A percentile compares a stretch with the other conserved stretches of the same genome.
Evolutionary conservation across 2,329 filamentous ascomycete species (phyloP).

Genomic region (Anisogramma anomala): DNA sequence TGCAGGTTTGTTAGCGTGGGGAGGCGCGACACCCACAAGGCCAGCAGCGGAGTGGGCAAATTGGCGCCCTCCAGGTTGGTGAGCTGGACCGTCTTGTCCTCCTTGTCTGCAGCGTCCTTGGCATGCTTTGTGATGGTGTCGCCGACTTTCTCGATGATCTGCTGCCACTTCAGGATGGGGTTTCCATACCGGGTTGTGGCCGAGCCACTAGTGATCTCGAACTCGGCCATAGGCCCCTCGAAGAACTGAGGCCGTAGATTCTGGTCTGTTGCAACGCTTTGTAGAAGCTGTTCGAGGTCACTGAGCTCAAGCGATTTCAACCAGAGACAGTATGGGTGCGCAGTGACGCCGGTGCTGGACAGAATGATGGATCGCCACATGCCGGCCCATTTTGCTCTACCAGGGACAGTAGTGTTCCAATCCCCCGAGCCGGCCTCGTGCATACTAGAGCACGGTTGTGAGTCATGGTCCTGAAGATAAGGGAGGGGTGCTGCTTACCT

Average conservation of each 20-base stretch:
- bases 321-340: conserved; percentile 59
- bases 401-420: conserved; percentile 24
- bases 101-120: conserved; percentile 25
- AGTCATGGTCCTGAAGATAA: not conserved
- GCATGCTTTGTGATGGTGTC: conserved; percentile 44
- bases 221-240: conserved; percentile 26
- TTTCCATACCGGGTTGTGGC: conserved; percentile 17
- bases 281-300: conserved; percentile 47
- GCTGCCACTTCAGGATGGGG: conserved; percentile 23
- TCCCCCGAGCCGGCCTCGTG: conserved; percentile 35
- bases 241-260: conserved; percentile 28
- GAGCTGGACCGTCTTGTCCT: conserved; percentile 38
- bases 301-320: conserved; percentile 52
- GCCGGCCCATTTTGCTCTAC: conserved; percentile 42
- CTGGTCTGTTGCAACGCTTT: conserved; percentile 31
- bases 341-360: conserved; percentile 50
- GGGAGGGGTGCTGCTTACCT: conserved; percentile 31
- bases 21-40: conserved; percentile 47
- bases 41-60: conserved; percentile 39
- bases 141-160: conserved; percentile 37
- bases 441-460: conserved; percentile 24
- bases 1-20: conserved; percentile 46
- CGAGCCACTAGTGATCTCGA: conserved; percentile 19
- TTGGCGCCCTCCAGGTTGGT: conserved; percentile 44
- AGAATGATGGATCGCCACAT: conserved; percentile 59